phyloP scores from a whole-genome alignment of 2,329 filamentous ascomycete species.

The Lecanicillium sp. region DNA sequence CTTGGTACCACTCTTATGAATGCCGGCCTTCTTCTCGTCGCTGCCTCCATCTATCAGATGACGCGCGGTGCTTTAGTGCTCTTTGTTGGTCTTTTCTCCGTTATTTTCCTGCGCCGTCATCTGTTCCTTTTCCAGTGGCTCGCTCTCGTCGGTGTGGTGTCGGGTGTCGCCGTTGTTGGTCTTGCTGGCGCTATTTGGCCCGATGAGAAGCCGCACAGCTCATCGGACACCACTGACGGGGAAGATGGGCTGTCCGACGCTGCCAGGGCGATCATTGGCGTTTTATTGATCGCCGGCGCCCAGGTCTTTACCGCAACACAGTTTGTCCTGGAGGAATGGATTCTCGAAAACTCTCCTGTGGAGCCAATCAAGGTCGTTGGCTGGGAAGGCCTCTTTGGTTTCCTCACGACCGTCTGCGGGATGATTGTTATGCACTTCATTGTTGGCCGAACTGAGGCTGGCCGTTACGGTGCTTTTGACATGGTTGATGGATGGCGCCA shows the following conservation, averaged over 20 bases:
- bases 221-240: constrained; percentile 20
- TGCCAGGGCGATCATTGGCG: constrained; percentile 62
- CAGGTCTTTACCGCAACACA: constrained; percentile 97
- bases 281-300: constrained; percentile 83
- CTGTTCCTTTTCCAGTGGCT: constrained; percentile 89
- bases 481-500: constrained; percentile 77
- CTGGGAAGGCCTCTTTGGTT: constrained; percentile 93
- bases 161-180: constrained; percentile 83
- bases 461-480: constrained; percentile 81
- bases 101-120: constrained; percentile 75
- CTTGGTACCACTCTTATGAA: constrained; percentile 97
- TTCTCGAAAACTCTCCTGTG: constrained; percentile 56
- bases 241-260: constrained; percentile 27
- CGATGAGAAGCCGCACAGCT: constrained; percentile 45
- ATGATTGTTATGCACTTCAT: constrained; percentile 75
- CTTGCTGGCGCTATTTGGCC: constrained; percentile 77
- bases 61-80: constrained; percentile 88
- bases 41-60: constrained; percentile 98
- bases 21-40: constrained; percentile 84
- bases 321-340: constrained; percentile 92
- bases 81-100: constrained; percentile 92
- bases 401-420: constrained; percentile 64
- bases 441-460: constrained; percentile 66
- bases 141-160: constrained; percentile 75
- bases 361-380: constrained; percentile 88